Percentiles rank a stretch among this genome's conserved stretches.
These are phyloP conservation scores for Pleurotus cornucopiae DNA, from an alignment of 768 basidiomycete species.

Conservation along the genomic window DNA sequence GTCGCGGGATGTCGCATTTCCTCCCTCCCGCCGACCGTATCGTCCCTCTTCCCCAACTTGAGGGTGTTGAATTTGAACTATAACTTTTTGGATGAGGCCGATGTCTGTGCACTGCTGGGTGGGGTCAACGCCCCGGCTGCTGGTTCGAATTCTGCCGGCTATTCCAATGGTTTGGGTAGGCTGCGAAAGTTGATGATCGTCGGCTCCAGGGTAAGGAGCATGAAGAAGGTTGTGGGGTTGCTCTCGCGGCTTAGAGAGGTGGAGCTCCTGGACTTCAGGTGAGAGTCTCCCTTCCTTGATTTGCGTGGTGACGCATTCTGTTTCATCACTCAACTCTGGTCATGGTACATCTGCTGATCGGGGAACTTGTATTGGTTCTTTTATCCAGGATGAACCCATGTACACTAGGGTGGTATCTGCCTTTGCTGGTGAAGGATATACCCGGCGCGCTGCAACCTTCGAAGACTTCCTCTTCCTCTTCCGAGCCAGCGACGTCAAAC, in stretches of 20 bases:
- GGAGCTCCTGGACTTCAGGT: slow-evolving; percentile 91
- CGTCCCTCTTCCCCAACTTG: slow-evolving; percentile 72
- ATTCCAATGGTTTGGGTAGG: slow-evolving; percentile 65
- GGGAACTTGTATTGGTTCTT: slow-evolving; percentile 1
- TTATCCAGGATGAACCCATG: slow-evolving; percentile 83
- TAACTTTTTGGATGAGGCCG: slow-evolving; percentile 82
- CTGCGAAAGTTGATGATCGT: slow-evolving; percentile 84
- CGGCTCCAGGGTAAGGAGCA: slow-evolving; percentile 75
- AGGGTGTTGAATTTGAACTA: slow-evolving; percentile 94
- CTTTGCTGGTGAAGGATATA: slow-evolving; percentile 69
- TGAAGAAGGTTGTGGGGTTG: slow-evolving; percentile 67
- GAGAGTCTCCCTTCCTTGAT: slow-evolving; percentile 13
- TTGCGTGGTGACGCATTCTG: neutral
- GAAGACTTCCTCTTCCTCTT: neutral
- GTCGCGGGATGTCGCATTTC: slow-evolving; percentile 82
- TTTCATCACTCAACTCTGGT: neutral
- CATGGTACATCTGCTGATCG: no score
- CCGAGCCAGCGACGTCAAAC: neutral
- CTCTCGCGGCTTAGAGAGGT: slow-evolving; percentile 71
- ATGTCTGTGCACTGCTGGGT: no score
- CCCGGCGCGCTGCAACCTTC: slow-evolving; percentile 66
- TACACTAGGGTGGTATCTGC: slow-evolving; percentile 94
- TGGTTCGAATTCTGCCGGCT: slow-evolving; percentile 20
- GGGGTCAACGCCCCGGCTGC: no score
- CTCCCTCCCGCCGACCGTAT: slow-evolving; percentile 64